Evolutionary conservation across 257 asterid species (phyloP).

Genomic region (Nicotiana obtusifolia): DNA sequence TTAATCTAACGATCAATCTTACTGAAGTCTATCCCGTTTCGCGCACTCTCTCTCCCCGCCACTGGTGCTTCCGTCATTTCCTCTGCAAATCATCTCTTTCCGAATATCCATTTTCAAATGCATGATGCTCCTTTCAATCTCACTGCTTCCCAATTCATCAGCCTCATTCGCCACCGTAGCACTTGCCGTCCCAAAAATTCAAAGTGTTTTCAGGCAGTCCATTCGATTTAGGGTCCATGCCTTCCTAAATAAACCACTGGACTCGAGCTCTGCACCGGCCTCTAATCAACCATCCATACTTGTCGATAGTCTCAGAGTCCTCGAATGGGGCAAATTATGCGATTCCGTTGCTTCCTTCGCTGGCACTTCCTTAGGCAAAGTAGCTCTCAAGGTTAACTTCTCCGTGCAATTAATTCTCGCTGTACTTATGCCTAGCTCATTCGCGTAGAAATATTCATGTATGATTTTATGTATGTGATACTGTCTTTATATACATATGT

Average conservation of each 20-base stretch:
- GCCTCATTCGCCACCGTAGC: not conserved
- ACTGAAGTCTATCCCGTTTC: not conserved
- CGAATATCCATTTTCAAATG: slow-evolving; percentile 2
- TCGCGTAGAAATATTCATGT: too few species aligned
- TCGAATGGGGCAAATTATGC: slow-evolving; percentile 86
- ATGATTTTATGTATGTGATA: too few species aligned
- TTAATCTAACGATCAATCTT: not conserved
- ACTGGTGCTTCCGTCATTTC: not conserved
- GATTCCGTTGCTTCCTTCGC: slow-evolving; percentile 87
- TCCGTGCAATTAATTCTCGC: too few species aligned
- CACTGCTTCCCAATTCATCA: not conserved
- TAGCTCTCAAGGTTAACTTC: too few species aligned
- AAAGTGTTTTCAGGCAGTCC: not conserved
- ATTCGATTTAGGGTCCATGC: not conserved
- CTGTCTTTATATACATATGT: too few species aligned
- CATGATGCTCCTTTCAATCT: slow-evolving; percentile 5
- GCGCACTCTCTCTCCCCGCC: slow-evolving; percentile 5
- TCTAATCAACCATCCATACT: slow-evolving; percentile 36
- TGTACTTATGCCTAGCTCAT: too few species aligned
- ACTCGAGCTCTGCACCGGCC: not conserved
- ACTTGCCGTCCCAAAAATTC: not conserved
- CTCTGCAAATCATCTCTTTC: not conserved
- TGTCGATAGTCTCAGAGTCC: slow-evolving; percentile 74
- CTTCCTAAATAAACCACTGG: slow-evolving; percentile 3
- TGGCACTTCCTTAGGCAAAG: too few species aligned